Conservation (phyloP, 768 basidiomycete species). For the Pleurotus giganteus region DNA sequence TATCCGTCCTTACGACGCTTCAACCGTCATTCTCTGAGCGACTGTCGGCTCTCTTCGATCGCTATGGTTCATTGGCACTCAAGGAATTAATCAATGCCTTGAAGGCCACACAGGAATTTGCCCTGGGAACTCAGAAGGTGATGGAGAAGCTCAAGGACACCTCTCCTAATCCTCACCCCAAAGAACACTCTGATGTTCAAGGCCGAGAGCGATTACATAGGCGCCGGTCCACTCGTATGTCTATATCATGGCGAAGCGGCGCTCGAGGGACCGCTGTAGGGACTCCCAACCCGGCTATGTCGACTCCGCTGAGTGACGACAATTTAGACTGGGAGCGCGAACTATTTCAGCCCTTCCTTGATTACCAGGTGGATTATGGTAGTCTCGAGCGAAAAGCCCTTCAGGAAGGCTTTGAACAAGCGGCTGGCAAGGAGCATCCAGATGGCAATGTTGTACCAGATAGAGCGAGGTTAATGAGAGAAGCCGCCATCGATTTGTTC, state of each 20-base stretch:
- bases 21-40: constrained; percentile 82
- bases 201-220: constrained; percentile 30
- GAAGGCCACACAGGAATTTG: constrained; percentile 82
- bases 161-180: constrained; percentile 21
- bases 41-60: constrained; percentile 64
- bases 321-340: constrained; percentile 83
- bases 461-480: constrained; percentile 65
- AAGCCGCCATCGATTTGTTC: constrained; percentile 74
- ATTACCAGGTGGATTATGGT: constrained; percentile 85
- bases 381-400: constrained; percentile 73
- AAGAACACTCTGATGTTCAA: constrained; percentile 12
- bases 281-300: constrained; percentile 18
- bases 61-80: constrained; percentile 62
- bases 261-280: constrained; percentile 29
- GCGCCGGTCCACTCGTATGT: constrained; percentile 61
- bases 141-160: constrained; percentile 68
- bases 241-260: constrained; percentile 57
- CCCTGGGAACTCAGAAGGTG: constrained; percentile 65
- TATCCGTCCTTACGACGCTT: constrained; percentile 74
- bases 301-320: constrained; percentile 25
- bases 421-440: constrained; percentile 40
- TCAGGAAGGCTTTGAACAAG: constrained; percentile 51
- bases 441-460: constrained; percentile 40
- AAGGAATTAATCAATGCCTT: constrained; percentile 69
- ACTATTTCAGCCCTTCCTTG: constrained; percentile 91